Percentiles rank a stretch among this genome's conserved stretches.
Evolutionary conservation across 176 grass and related monocot species (phyloP).

Genomic region (Musa beccarii): DNA sequence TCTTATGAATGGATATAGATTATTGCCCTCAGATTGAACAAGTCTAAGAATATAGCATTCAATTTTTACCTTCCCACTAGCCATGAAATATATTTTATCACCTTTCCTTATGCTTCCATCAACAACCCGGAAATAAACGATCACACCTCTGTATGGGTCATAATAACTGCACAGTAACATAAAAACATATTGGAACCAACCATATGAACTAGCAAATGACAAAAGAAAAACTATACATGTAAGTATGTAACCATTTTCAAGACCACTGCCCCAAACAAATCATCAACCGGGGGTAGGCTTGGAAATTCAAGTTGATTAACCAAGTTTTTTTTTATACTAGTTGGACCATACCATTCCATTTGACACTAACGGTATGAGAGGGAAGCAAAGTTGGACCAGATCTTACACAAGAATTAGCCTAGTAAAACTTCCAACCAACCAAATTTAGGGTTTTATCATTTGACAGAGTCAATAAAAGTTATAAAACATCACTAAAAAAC

Average conservation of each 20-base stretch:
- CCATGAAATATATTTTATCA: constrained; percentile 84
- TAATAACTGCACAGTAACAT: constrained; percentile 68
- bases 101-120: constrained; percentile 90
- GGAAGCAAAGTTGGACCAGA: no score
- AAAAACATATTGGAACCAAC: constrained; percentile 20
- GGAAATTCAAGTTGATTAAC: no score
- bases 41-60: constrained; percentile 11
- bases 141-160: constrained; percentile 91
- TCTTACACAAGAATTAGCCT: no score
- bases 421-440: no score
- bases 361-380: no score
- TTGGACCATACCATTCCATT: no score
- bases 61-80: constrained; percentile 63
- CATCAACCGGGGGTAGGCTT: no score
- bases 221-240: background rate
- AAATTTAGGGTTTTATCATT: no score
- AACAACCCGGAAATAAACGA: constrained; percentile 92
- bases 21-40: background rate
- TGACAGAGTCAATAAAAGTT: no score
- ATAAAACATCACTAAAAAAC: no score
- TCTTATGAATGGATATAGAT: background rate
- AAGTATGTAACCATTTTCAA: background rate
- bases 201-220: constrained; percentile 1
- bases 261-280: no score
- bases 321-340: no score